Evolutionary conservation across 306 rosid genomes (phyloP), one percentile per base, ranked within the genome.

Genomic region (Castanea sativa): DNA sequence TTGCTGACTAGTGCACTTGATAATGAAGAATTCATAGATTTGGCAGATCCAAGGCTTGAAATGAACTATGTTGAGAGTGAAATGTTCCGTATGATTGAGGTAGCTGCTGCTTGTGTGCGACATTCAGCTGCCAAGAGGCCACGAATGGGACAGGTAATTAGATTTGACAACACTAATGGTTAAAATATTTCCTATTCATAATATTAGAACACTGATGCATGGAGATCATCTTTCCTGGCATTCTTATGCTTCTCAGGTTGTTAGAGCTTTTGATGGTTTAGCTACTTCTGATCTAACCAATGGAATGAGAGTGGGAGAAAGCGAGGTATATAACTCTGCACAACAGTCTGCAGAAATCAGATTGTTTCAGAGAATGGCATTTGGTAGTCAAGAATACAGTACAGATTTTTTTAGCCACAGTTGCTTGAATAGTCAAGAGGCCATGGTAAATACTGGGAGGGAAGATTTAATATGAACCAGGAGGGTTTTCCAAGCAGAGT

Each of bases 81-180:
- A 80, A 79, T 95, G 91, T 77, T 85, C 78, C 77, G 84, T 86
- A 89, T 95, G 97, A 85, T 95, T 75, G 87, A 85, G 81, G 76
- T 90, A 84, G 92, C 98, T 73, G 97, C 96, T 74, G 92, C 95
- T 77, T 95, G 98, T 55, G 98, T 92, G 82, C 86, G 92, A 21
- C 95, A 92, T 76, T 91, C 94, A 4, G 80, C 97, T 82, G 64
- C 89, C 55, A 90, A 90, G 91, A 89, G 99, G 78, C 97, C 99
- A 23, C 84, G 86, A 60, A 91, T 95, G 99, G 98, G 99, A 81
- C 97, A 95, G 97, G 99, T 94, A 82, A 81, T 30, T n/a, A 5
- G 74, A 27, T 38, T 45, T 29, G 21, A 2, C 52, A 59, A 6
- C 51, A 10, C 52, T 79, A 82, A 75, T 12, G 5, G 65, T 55